Percentiles rank a stretch among this genome's conserved stretches.
Conservation (phyloP, 163 green algal species). For the Botryococcus braunii region DNA sequence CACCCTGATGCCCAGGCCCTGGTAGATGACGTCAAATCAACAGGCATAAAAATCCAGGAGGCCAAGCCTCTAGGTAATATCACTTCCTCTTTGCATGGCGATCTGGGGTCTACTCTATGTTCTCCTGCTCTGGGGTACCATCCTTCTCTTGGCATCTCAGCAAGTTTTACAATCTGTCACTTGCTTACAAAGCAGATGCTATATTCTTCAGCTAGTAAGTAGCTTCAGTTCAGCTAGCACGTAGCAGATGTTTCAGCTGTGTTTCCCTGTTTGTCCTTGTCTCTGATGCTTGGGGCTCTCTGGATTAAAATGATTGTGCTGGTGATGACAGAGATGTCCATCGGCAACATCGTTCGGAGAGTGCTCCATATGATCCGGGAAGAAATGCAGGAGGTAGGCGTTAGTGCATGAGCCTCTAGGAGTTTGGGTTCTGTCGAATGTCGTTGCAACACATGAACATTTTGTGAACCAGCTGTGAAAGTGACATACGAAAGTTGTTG, state of each 20-base stretch:
- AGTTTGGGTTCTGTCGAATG: not conserved
- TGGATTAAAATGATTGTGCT: not conserved
- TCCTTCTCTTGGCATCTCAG: not conserved
- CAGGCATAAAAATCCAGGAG: conserved; percentile 60
- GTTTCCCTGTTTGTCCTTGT: not conserved
- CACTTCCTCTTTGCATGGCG: not conserved
- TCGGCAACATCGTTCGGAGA: conserved; percentile 90
- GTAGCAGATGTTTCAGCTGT: not conserved
- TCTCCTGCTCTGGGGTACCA: not conserved
- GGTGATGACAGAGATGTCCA: conserved; percentile 74
- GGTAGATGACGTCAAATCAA: conserved; percentile 60
- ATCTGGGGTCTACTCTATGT: not conserved
- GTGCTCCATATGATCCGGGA: conserved; percentile 94
- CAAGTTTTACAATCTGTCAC: not conserved
- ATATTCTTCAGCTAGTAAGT: not conserved
- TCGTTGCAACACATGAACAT: not conserved
- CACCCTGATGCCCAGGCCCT: conserved; percentile 48
- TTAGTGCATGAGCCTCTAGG: no score
- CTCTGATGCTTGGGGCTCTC: not conserved
- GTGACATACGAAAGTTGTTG: not conserved
- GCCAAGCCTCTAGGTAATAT: conserved; percentile 56
- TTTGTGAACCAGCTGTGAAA: not conserved
- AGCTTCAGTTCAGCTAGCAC: not conserved
- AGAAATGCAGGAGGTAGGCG: conserved; percentile 30
- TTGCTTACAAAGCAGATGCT: not conserved